Base-by-base conservation (phyloP, 2,329 filamentous ascomycete genomes). In the Fusarium pseudoanthophilum region DNA sequence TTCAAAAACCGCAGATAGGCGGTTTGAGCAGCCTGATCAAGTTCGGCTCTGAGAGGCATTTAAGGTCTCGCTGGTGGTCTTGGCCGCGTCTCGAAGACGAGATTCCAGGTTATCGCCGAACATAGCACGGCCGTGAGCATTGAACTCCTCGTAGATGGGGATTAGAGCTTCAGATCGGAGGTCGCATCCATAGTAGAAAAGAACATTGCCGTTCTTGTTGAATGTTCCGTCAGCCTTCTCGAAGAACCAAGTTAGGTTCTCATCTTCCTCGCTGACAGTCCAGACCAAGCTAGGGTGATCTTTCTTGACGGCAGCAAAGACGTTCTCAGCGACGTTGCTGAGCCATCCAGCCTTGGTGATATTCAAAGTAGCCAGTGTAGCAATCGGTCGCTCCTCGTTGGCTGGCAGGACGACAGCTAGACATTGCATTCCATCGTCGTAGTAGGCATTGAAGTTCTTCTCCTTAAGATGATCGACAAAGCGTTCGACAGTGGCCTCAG, bases 161-260 rank as follows among this genome's bases (percentile, higher is more conserved):
- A 92, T 91, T 28, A 98, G 92, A 26, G 77, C 77, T 81, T 97
- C 93, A 58, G 94, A 91, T 37, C 92, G 91, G 61, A 91, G 91
- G 74, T 96, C 93, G 66, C 96, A 90, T 59, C 95, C 95, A 82
- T 97, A 97, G 93, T 95, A 98, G 87, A 98, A 98, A 79, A 98
- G 91, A 43, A 98, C 94, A 79, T 95, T 94, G 66, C 94, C 94
- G 75, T 94, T 91, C 63, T 92, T 91, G 71, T 92, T 94, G 78
- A 98, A 89, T 83, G 94, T 97, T 64, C 96, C 95, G 77, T 98
- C 95, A 15, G 95, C 93, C 87, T 97, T 97, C 83, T 97, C 95
- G 76, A 97, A 97, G 87, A 98, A 98, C 96, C 95, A 98, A 16
- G 94, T 95, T 78, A 98, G 87, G 82, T 98, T 98, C 88, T 98